Evolutionary conservation across 2,329 filamentous ascomycete genomes (phyloP).

Genomic region (Paraphoma sp.): DNA sequence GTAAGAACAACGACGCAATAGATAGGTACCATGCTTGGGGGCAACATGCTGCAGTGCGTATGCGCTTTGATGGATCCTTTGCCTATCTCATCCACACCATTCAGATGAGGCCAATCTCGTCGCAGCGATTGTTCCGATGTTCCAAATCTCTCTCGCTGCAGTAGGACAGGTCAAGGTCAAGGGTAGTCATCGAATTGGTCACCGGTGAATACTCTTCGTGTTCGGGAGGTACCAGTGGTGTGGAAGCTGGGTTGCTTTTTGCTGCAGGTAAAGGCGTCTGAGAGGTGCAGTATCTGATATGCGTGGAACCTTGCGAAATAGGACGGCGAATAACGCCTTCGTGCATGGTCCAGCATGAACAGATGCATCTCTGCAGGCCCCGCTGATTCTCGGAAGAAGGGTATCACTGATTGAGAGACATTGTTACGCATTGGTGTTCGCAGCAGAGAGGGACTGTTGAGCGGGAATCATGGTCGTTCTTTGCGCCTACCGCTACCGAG

Average conservation of each 20-base stretch:
- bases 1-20: neutral
- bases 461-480: neutral
- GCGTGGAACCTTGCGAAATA: slow-evolving; percentile 12
- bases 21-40: neutral
- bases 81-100: neutral
- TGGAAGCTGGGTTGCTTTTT: slow-evolving; percentile 22
- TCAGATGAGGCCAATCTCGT: neutral
- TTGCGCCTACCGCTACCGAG: neutral
- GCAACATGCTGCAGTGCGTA: neutral
- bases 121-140: neutral
- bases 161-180: neutral
- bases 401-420: too few species aligned
- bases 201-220: slow-evolving; percentile 4
- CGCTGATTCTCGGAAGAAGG: too few species aligned
- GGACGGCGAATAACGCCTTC: neutral
- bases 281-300: slow-evolving; percentile 19
- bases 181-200: neutral
- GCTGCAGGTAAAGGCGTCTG: slow-evolving; percentile 12
- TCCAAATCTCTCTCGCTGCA: neutral
- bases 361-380: neutral
- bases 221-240: slow-evolving; percentile 24
- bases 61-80: neutral
- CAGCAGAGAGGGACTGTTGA: neutral
- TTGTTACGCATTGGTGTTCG: too few species aligned
- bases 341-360: neutral